Evolutionary conservation across 2,329 filamentous ascomycete species (phyloP).

Genomic region (Fusarium floridanum): DNA sequence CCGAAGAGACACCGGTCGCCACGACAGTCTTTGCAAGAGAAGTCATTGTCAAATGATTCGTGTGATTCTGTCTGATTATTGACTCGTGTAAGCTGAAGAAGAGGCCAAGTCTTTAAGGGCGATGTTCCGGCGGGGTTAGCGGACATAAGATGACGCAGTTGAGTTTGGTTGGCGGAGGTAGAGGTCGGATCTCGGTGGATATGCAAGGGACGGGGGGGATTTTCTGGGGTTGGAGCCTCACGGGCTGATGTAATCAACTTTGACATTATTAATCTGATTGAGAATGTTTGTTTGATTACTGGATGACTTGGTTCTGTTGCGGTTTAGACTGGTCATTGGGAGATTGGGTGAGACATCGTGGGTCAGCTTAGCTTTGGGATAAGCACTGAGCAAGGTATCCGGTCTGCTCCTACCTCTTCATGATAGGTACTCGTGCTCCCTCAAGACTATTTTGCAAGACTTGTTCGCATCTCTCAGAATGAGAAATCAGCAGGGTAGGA

Average conservation of each 20-base stretch:
- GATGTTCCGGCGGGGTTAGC: conserved; percentile 36
- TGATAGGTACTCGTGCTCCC: neutral
- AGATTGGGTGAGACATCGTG: neutral
- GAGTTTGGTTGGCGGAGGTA: conserved; percentile 22
- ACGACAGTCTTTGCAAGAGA: conserved; percentile 62
- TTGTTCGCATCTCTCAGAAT: neutral
- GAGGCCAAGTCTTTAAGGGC: conserved; percentile 4
- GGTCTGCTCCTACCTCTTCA: neutral
- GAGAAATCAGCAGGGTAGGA: neutral
- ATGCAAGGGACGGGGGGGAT: neutral
- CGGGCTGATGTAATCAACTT: conserved; percentile 6
- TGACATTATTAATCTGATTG: conserved; percentile 20
- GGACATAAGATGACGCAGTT: conserved; percentile 36
- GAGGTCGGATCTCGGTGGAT: neutral
- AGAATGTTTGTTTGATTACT: neutral
- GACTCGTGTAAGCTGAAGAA: neutral
- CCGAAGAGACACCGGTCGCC: conserved; percentile 64
- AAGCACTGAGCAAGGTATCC: neutral
- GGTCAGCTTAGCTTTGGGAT: neutral
- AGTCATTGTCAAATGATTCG: conserved; percentile 48
- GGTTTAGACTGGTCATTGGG: neutral
- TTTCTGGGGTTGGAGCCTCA: neutral
- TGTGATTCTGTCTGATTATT: neutral
- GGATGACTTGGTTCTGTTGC: neutral
- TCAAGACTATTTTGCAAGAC: neutral